Evolutionary conservation across 169 alveolate genomes (phyloP).

Genomic region (Plasmodium inui): DNA sequence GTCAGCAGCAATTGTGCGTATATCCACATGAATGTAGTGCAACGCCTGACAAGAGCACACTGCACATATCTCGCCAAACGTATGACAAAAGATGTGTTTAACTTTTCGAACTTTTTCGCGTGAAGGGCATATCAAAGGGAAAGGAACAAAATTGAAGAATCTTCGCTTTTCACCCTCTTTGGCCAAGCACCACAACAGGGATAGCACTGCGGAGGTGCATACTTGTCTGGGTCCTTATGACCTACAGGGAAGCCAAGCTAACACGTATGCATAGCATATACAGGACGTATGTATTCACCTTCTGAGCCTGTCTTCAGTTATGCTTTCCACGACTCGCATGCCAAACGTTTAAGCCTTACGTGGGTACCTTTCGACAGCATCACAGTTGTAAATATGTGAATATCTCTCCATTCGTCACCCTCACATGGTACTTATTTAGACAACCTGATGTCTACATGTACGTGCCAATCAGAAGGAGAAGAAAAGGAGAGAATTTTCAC

Average conservation of each 20-base stretch:
- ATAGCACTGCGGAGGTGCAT: neutral
- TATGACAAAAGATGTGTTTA: neutral
- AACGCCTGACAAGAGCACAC: neutral
- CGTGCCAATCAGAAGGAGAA: neutral
- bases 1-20: neutral
- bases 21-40: neutral
- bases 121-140: neutral
- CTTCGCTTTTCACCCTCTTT: neutral
- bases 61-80: neutral
- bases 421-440: neutral
- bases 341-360: neutral
- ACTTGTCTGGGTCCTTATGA: neutral
- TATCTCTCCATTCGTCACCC: neutral
- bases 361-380: neutral
- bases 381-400: neutral
- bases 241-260: neutral
- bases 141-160: neutral
- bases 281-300: conserved; percentile 1
- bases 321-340: neutral
- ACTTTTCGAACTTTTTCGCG: neutral
- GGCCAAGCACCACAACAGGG: neutral
- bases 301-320: neutral
- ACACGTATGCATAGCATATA: neutral
- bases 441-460: neutral
- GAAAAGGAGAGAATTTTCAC: neutral